phyloP scores from a whole-genome alignment of 805 yeast genomes.

The Yamadazyma nakazawae region DNA sequence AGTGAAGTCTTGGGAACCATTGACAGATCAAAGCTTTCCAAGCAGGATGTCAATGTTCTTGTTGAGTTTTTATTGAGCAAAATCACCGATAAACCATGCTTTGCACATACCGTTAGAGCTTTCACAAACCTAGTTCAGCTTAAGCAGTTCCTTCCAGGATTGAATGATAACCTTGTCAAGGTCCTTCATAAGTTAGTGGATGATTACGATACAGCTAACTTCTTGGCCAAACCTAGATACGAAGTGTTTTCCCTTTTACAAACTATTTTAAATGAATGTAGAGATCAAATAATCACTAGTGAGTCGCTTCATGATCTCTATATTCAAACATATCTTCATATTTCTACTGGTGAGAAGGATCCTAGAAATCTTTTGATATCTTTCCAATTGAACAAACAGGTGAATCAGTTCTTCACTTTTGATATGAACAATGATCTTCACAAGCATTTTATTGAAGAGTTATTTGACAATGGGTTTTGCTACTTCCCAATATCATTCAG shows the following conservation, averaged over 20 bases:
- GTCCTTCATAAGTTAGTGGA: conserved; percentile 36
- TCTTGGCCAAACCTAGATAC: conserved; percentile 61
- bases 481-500: conserved; percentile 95
- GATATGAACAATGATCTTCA: conserved; percentile 30
- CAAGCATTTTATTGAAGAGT: conserved; percentile 49
- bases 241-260: conserved; percentile 52
- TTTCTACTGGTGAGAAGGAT: conserved; percentile 89
- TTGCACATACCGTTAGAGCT: conserved; percentile 53
- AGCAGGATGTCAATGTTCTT: conserved; percentile 49
- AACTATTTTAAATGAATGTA: conserved; percentile 25
- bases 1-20: conserved; percentile 30
- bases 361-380: conserved; percentile 81
- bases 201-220: conserved; percentile 52
- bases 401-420: conserved; percentile 40
- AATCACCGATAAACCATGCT: conserved; percentile 58
- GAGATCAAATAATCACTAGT: conserved; percentile 16
- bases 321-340: conserved; percentile 56
- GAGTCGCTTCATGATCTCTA: conserved; percentile 35
- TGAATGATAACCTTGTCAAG: conserved; percentile 27
- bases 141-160: conserved; percentile 42
- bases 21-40: conserved; percentile 25
- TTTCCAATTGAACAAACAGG: conserved; percentile 50
- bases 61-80: conserved; percentile 61
- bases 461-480: conserved; percentile 88
- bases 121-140: conserved; percentile 49